phyloP scores from a whole-genome alignment of 306 rosid species.

The Herpetospermum pedunculosum region DNA sequence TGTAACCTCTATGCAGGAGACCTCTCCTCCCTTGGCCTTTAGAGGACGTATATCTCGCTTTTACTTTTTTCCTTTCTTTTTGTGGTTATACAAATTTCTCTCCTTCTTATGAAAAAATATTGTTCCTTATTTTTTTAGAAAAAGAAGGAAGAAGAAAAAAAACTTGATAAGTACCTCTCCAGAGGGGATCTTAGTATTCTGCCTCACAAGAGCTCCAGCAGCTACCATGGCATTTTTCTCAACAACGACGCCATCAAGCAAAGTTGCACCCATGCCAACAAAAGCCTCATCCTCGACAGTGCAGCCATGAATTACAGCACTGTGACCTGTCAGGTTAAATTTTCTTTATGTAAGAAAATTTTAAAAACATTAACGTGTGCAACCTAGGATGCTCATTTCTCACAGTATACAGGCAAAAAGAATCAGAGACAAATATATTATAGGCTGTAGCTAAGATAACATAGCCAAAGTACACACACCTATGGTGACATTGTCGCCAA shows the following conservation, averaged over 20 bases:
- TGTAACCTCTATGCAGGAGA: not conserved
- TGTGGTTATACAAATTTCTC: not conserved
- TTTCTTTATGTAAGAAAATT: not conserved
- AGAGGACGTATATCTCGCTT: not conserved
- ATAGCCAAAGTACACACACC: conserved; percentile 36
- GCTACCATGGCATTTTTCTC: conserved; percentile 97
- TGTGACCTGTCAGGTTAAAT: conserved; percentile 47
- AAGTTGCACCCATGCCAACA: conserved; percentile 90
- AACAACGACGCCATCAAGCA: conserved; percentile 83
- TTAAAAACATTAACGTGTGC: not conserved
- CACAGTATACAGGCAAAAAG: not conserved
- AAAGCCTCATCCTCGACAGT: conserved; percentile 97
- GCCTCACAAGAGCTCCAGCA: conserved; percentile 96
- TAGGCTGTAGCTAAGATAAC: not conserved
- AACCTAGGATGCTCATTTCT: not conserved
- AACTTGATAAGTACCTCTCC: conserved; percentile 52
- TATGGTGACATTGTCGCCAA: conserved; percentile 87
- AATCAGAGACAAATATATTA: not conserved
- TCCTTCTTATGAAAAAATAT: not conserved
- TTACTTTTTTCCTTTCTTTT: not conserved
- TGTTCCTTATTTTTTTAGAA: not conserved
- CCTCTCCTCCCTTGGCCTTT: not conserved
- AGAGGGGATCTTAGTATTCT: conserved; percentile 77
- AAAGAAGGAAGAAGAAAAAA: not conserved
- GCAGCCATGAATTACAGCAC: conserved; percentile 89